Evolutionary conservation across 768 basidiomycete genomes (phyloP), one percentile per base, ranked within the genome.

Genomic region (Lactarius evosmus): DNA sequence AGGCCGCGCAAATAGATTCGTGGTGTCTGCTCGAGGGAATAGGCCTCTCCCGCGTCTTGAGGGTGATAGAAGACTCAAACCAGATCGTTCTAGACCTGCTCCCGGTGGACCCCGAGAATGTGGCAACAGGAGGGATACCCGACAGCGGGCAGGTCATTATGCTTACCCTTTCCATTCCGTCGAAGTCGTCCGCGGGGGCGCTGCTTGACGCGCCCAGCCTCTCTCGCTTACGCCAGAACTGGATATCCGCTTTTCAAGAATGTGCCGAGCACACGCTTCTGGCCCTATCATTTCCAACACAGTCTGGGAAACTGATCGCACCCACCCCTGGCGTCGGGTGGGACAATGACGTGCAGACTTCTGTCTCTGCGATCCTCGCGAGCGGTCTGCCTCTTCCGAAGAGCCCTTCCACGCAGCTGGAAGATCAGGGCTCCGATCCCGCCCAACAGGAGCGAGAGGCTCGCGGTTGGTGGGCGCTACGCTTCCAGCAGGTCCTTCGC

Each of bases 401-500:
- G 73, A 89, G 88, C 68, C 89, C 90, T 12, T 91, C 88, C 0
- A 76, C 84, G 58, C 85, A 85, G 67, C 68, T 86, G 11, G 72
- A 74, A 5, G 78, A 74, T 14, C 41, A 70, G 27, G 67, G 60
- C 30, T 66, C 60, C 12, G 72, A 74, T 63, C 63, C 72, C 8
- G 69, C 73, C 12, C 75, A 78, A 44, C 76, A 77, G 56, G 89
- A 90, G 66, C 72, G 85, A 29, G 86, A 89, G 69, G 86, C 89
- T 66, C 78, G 89, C 0, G 85, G 82, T 4, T 91, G 87, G 87
- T 91, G 90, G 89, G 78, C 83, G 14, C 68, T 85, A 46, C 75
- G 86, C 51, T 88, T 89, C 67, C 83, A 84, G 67, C 81, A 86
- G 66, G 82, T 88, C 14, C 73, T 86, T 62, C 72, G 75, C 12